Conservation (phyloP, 176 grass and related monocot genomes). For the Zizania latifolia region DNA sequence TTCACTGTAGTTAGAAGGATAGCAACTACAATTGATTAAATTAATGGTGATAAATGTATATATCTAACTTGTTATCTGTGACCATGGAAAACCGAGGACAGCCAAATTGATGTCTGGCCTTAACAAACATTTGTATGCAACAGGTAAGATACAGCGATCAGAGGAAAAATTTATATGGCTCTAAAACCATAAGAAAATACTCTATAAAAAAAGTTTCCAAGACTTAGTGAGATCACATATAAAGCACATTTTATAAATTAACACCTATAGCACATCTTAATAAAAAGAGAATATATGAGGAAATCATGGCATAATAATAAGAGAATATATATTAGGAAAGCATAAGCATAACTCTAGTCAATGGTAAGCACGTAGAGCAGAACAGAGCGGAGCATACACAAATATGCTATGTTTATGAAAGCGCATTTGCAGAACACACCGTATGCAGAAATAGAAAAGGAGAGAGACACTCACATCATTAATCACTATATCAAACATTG, state of each 20-base stretch:
- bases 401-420: neutral
- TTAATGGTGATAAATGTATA: neutral
- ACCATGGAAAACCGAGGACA: neutral
- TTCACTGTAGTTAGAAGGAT: too few species aligned
- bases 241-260: neutral
- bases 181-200: neutral
- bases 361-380: neutral
- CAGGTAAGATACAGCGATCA: neutral
- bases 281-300: neutral
- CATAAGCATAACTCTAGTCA: neutral
- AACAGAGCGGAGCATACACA: neutral
- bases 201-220: neutral
- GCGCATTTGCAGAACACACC: neutral
- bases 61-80: neutral
- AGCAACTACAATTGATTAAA: neutral
- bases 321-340: neutral
- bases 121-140: neutral
- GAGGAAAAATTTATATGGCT: neutral
- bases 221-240: too few species aligned
- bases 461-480: constrained; percentile 40
- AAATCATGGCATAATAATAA: constrained; percentile 6
- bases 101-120: neutral
- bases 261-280: neutral
- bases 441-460: too few species aligned
- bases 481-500: constrained; percentile 56